Percentiles rank a stretch among this genome's conserved stretches.
These are phyloP conservation scores for Scalesia atractyloides DNA, from an alignment of 129 eudicot species.

Conservation along the genomic window DNA sequence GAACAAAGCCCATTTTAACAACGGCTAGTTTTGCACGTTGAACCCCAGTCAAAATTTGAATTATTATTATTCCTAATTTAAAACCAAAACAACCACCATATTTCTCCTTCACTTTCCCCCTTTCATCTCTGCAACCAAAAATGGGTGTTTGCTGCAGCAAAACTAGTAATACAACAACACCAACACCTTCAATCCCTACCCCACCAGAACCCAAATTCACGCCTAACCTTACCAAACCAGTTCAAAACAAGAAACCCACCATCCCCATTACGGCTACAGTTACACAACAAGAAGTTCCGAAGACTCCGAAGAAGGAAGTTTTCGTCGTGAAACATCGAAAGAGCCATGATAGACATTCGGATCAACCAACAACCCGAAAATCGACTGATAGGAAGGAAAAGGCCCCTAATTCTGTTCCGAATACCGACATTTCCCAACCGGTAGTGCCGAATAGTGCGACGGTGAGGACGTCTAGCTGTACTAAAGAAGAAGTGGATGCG, in stretches of 20 bases:
- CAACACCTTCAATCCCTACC: constrained; percentile 23
- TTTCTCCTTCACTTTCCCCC: constrained; percentile 23
- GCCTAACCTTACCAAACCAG: constrained; percentile 18
- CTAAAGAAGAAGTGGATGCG: constrained; percentile 92
- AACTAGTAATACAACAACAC: constrained; percentile 1
- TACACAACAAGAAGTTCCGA: constrained; percentile 29
- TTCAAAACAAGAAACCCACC: neutral
- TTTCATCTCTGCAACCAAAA: constrained; percentile 15
- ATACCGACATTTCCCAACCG: constrained; percentile 14
- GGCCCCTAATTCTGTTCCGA: constrained; percentile 10
- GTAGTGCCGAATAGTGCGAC: constrained; percentile 27
- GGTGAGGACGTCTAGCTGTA: constrained; percentile 88
- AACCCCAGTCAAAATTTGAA: constrained; percentile 34
- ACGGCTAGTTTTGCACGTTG: constrained; percentile 38
- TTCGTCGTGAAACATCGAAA: constrained; percentile 65
- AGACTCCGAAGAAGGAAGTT: constrained; percentile 56
- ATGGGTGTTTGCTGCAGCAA: constrained; percentile 45
- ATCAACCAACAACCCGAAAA: constrained; percentile 35
- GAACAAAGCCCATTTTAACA: constrained; percentile 1
- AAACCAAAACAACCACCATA: constrained; percentile 11
- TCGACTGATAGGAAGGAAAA: constrained; percentile 38
- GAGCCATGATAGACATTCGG: constrained; percentile 60
- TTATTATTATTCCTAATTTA: constrained; percentile 23
- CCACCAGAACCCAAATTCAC: constrained; percentile 29
- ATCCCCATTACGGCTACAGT: constrained; percentile 18